phyloP scores from a whole-genome alignment of 2,329 filamentous ascomycete genomes.

The Fusarium falciforme region DNA sequence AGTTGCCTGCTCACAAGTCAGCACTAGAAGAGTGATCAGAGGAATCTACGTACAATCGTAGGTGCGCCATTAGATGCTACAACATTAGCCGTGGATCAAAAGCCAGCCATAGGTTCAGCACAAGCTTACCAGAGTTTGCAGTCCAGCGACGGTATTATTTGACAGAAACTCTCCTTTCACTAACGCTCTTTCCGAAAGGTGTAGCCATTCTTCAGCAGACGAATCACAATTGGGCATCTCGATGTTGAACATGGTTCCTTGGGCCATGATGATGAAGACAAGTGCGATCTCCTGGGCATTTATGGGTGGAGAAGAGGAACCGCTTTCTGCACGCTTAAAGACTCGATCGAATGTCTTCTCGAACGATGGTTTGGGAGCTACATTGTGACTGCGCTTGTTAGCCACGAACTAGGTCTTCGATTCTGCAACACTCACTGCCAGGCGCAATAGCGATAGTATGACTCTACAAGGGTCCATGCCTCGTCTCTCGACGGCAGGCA shows the following conservation, averaged over 20 bases:
- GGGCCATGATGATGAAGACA: constrained; percentile 10
- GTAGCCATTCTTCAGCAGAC: constrained; percentile 8
- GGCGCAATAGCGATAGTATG: constrained; percentile 6
- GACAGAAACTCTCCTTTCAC: constrained; percentile 8
- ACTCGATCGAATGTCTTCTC: constrained; percentile 6
- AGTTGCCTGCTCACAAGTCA: not conserved
- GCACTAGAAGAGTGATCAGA: not conserved
- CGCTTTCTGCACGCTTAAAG: not conserved
- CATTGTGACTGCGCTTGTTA: not conserved
- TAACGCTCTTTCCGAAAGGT: constrained; percentile 1
- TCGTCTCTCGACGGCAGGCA: not conserved
- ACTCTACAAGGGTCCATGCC: constrained; percentile 2
- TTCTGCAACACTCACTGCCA: not conserved
- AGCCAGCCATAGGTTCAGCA: not conserved
- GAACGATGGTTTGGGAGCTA: constrained; percentile 1
- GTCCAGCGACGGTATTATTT: constrained; percentile 1
- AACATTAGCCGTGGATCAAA: not conserved
- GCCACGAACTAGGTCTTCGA: not conserved
- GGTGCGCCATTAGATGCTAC: constrained; percentile 2
- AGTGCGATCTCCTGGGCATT: constrained; percentile 5
- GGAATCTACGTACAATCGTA: not conserved
- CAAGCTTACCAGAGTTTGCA: constrained; percentile 3
- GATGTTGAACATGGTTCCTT: constrained; percentile 14
- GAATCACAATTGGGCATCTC: constrained; percentile 14
- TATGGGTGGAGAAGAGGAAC: not conserved